These are phyloP conservation scores for Coniochaeta sp. DNA, from an alignment of 2,329 filamentous ascomycete genomes.

Conservation along the genomic window DNA sequence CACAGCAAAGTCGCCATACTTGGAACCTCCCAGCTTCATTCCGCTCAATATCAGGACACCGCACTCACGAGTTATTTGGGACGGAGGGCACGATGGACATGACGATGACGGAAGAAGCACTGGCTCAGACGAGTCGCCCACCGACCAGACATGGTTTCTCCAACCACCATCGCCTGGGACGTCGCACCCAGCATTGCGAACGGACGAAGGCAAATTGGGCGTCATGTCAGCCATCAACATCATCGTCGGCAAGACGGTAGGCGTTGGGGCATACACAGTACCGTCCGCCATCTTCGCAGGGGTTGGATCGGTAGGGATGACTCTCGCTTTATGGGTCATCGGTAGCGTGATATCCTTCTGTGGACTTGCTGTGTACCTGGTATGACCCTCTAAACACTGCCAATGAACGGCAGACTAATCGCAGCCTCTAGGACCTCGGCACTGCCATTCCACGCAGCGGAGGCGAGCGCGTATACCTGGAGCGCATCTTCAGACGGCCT, in stretches of 20 bases:
- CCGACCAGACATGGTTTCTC: conserved; percentile 15
- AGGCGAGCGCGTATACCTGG: conserved; percentile 46
- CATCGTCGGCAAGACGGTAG: conserved; percentile 29
- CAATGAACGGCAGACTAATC: neutral
- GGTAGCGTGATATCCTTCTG: conserved; percentile 36
- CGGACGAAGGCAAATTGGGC: conserved; percentile 23
- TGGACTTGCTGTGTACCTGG: conserved; percentile 35
- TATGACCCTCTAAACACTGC: conserved; percentile 1
- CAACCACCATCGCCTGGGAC: conserved; percentile 12
- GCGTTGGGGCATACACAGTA: conserved; percentile 43
- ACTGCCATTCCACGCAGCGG: conserved; percentile 35
- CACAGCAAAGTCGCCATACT: conserved; percentile 10
- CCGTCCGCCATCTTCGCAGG: conserved; percentile 48
- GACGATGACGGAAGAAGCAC: conserved; percentile 7
- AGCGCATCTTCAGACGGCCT: conserved; percentile 42
- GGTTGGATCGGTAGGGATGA: conserved; percentile 46
- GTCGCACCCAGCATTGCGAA: neutral
- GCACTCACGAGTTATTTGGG: conserved; percentile 4
- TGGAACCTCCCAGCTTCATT: conserved; percentile 15
- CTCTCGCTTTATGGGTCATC: conserved; percentile 45
- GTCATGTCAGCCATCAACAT: conserved; percentile 27
- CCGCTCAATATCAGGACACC: conserved; percentile 5
- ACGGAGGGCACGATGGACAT: conserved; percentile 7
- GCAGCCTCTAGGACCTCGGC: conserved; percentile 26
- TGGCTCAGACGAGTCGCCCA: conserved; percentile 9